Base-by-base conservation (phyloP, 495 filamentous ascomycete species). In the Penicillium turbatum region DNA sequence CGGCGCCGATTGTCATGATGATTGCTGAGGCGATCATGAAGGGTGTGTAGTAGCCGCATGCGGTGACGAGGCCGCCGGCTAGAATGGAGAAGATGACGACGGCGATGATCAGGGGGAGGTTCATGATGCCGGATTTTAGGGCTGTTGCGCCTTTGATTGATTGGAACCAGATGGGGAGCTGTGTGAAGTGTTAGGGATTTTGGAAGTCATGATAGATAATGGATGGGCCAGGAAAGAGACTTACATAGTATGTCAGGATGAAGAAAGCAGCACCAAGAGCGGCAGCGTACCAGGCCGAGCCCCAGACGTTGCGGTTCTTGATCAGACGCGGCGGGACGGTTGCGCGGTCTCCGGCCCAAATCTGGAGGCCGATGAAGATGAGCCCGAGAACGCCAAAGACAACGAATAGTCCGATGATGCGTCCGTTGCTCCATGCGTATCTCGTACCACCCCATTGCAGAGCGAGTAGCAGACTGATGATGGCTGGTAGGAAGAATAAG, bases 111-210 rank as follows among this genome's bases (percentile, higher is more conserved):
- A 88, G 75, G 0, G 90, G 90, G 10, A 96, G 70, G 55, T 84
- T 88, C 67, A 82, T 81, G 64, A 95, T 86, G 17, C 91, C 91
- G 0, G 86, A 90, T 32, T 80, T 72, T 11, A 83, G 79, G 11
- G 90, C 86, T 0, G 74, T 73, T 0, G 80, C 81, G 43, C 78
- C 81, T 64, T 91, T 86, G 66, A 96, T 83, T 6, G 88, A 82
- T 62, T 96, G 91, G 76, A 96, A 95, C 86, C 87, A 96, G 58
- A 92, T 86, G 0, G 91, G 90, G 16, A 95, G 69, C 74, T 86
- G 86, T 3, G 48, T 24, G 21, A n/a, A 15, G n/a, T 11, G 38
- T 65, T 53, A 65, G 62, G 5, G 17, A n/a, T 17, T 43, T 40
- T 50, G n/a, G n/a, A n/a, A n/a, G n/a, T n/a, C n/a, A n/a, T n/a